A percentile compares a stretch with the other conserved stretches of the same genome.
Conservation (phyloP, 805 yeast genomes). For the Lipomyces chichibuensis region DNA sequence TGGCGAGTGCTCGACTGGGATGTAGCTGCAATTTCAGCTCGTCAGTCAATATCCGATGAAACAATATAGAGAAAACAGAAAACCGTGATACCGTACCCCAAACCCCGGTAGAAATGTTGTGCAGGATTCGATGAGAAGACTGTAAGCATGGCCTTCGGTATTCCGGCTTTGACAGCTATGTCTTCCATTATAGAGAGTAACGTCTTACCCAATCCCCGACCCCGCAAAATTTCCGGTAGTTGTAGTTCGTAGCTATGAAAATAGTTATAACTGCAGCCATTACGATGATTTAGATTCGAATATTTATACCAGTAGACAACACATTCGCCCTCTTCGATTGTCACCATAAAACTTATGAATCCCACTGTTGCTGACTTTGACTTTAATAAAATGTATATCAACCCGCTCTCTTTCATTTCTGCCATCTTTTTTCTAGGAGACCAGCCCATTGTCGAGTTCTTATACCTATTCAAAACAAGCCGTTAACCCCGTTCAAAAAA, state of each 20-base stretch:
- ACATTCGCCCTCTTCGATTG: constrained; percentile 31
- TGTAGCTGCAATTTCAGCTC: background rate
- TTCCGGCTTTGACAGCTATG: constrained; percentile 9
- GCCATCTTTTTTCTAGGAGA: constrained; percentile 21
- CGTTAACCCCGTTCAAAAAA: background rate
- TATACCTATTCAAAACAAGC: constrained; percentile 16
- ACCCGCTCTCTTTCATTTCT: constrained; percentile 35
- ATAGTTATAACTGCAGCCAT: background rate
- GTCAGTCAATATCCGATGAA: background rate
- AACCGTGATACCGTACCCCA: constrained; percentile 15
- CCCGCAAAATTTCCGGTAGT: constrained; percentile 11
- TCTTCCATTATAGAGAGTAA: constrained; percentile 25
- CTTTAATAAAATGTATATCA: constrained; percentile 31
- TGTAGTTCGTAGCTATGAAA: constrained; percentile 35
- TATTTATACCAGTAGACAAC: constrained; percentile 33
- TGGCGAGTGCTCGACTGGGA: constrained; percentile 25
- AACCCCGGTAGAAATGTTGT: constrained; percentile 24
- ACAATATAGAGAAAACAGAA: background rate
- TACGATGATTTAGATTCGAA: background rate
- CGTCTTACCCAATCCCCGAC: constrained; percentile 28
- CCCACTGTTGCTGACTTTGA: constrained; percentile 16
- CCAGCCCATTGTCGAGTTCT: constrained; percentile 33
- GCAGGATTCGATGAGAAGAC: constrained; percentile 37
- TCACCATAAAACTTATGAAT: constrained; percentile 35
- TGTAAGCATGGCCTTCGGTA: constrained; percentile 36